A percentile compares a stretch with the other conserved stretches of the same genome.
Conservation (phyloP, 129 eudicot species). For the Silybum marianum region DNA sequence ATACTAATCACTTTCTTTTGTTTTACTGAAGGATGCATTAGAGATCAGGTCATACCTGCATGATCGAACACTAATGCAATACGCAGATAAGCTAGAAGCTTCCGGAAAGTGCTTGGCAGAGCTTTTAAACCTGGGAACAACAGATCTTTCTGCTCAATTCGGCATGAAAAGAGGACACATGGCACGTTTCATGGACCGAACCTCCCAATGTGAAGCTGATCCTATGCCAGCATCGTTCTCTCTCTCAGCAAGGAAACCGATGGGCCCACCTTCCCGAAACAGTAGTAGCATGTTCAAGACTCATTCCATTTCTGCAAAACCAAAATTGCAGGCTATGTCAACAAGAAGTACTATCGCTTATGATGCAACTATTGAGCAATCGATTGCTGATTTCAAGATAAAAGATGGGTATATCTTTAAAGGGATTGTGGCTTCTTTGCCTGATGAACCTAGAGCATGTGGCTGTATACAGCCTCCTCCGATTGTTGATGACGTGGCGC, state of each 20-base stretch:
- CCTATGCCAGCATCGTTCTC: constrained; percentile 53
- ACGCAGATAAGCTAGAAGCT: constrained; percentile 73
- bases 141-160: constrained; percentile 58
- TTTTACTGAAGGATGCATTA: constrained; percentile 61
- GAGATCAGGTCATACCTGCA: constrained; percentile 89
- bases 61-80: constrained; percentile 74
- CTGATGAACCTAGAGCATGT: constrained; percentile 74
- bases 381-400: constrained; percentile 69
- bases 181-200: constrained; percentile 70
- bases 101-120: constrained; percentile 65
- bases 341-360: constrained; percentile 39
- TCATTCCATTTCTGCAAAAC: constrained; percentile 38
- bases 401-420: constrained; percentile 70
- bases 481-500: constrained; percentile 63
- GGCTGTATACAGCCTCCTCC: constrained; percentile 76
- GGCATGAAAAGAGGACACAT: constrained; percentile 85
- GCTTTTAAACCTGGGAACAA: constrained; percentile 55
- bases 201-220: constrained; percentile 48
- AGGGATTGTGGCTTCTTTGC: constrained; percentile 76
- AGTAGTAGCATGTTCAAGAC: constrained; percentile 41
- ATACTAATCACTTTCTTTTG: neutral
- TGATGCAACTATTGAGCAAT: constrained; percentile 61
- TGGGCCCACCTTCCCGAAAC: constrained; percentile 46
- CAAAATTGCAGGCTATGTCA: constrained; percentile 52
- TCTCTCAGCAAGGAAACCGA: constrained; percentile 43